Percentiles rank a stretch among this genome's conserved stretches.
phyloP scores from a whole-genome alignment of 2,329 filamentous ascomycete species.

The Sclerotinia glacialis region DNA sequence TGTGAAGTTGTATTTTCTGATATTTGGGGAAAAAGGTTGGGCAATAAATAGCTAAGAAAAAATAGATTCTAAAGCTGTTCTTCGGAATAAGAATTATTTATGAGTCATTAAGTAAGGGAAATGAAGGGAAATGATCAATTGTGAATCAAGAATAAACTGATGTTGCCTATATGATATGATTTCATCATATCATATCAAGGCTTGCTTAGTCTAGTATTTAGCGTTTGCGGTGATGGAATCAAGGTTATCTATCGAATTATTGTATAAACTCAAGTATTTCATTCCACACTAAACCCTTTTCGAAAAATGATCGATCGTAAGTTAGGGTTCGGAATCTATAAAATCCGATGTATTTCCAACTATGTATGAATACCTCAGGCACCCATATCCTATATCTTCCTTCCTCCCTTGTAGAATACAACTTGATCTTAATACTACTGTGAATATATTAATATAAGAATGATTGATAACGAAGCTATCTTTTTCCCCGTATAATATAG shows the following conservation, averaged over 20 bases:
- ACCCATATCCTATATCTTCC: too few species aligned
- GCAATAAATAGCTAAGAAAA: neutral
- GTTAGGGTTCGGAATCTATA: too few species aligned
- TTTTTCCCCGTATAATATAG: too few species aligned
- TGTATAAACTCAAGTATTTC: too few species aligned
- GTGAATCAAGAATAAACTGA: neutral
- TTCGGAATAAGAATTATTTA: too few species aligned
- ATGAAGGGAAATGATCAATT: neutral
- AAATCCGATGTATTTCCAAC: too few species aligned
- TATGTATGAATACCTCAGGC: too few species aligned
- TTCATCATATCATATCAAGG: neutral
- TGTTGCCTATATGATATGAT: constrained; percentile 8
- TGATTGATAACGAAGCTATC: constrained; percentile 10
- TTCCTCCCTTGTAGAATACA: too few species aligned
- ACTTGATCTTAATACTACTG: too few species aligned
- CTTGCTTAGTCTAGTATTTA: too few species aligned
- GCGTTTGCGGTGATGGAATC: neutral
- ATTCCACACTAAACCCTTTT: too few species aligned
- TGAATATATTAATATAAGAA: constrained; percentile 22
- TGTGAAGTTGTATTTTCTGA: neutral
- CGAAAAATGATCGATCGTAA: too few species aligned
- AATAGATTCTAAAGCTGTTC: neutral
- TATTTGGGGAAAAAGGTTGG: neutral
- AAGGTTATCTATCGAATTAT: constrained; percentile 4
- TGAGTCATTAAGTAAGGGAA: neutral